Evolutionary conservation across 805 yeast genomes (phyloP).

Genomic region (Ogataea siamensis): DNA sequence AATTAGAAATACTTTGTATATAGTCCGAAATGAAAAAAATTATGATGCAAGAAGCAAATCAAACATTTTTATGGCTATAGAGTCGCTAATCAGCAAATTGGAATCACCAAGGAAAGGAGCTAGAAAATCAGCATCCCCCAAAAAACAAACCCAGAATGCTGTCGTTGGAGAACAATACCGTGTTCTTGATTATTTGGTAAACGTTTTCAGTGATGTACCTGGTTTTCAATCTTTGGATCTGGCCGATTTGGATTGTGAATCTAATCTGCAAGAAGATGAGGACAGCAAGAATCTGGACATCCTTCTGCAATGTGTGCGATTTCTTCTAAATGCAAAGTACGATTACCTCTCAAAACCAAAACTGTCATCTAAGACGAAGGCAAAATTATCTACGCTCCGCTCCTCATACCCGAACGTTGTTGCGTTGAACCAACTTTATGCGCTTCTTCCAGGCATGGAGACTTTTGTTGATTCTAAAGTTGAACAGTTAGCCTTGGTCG

Average conservation of each 20-base stretch:
- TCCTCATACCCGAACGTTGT: conserved; percentile 38
- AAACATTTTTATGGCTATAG: conserved; percentile 14
- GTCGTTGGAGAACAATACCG: conserved; percentile 11
- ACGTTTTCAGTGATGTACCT: conserved; percentile 15
- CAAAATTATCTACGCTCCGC: conserved; percentile 20
- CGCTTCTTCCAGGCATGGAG: conserved; percentile 44
- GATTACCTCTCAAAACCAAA: conserved; percentile 26
- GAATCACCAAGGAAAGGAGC: conserved; percentile 8
- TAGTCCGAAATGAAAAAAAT: conserved; percentile 4
- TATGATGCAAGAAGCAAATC: no score
- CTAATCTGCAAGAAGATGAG: conserved; percentile 17
- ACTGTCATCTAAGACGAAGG: conserved; percentile 22
- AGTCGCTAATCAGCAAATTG: conserved; percentile 9
- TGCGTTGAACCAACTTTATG: conserved; percentile 47
- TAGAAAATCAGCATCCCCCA: conserved; percentile 5
- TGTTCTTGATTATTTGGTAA: conserved; percentile 17
- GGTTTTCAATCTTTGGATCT: conserved; percentile 10
- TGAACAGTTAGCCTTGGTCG: conserved; percentile 37
- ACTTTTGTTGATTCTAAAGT: conserved; percentile 50
- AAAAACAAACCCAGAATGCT: not conserved
- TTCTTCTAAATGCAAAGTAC: conserved; percentile 21
- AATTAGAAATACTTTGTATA: conserved; percentile 16
- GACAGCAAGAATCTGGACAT: conserved; percentile 16
- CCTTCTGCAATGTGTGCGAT: conserved; percentile 20
- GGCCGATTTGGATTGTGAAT: conserved; percentile 11